Base-by-base conservation (phyloP, 2,329 filamentous ascomycete genomes). In the Clarireedia hainanense region DNA sequence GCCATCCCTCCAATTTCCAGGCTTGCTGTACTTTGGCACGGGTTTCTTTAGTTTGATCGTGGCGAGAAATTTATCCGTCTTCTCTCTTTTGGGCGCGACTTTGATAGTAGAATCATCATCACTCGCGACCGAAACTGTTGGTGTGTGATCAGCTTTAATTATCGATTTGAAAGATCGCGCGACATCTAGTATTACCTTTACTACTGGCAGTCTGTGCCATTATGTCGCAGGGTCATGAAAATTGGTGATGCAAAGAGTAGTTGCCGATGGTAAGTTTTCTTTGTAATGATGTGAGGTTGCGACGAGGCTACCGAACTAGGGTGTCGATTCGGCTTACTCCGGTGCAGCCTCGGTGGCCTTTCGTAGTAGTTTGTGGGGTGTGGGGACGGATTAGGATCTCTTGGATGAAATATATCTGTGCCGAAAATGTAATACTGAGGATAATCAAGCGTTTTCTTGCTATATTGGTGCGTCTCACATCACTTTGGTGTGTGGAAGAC, bases 1-100 rank as follows among this genome's bases (percentile, higher is more conserved):
- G n/a, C 79, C 80, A 63, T 88, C 85, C 63, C 80, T 81, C 85
- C 86, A 89, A 65, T 86, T 88, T 24, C 86, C 86, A 4, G 84
- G 80, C 63, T 85, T 84, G 55, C 73, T 80, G 55, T 83, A 76
- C 68, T 84, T 87, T 0, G 83, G 81, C 0, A 76, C 71, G 1
- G 76, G 70, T 63, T 81, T 86, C 71, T 84, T 88, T 23, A 89
- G 68, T 64, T 84, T 86, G 53, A 86, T 76, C 5, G 72, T 70
- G 39, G 76, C 79, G 46, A 74, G 76, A 3, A 70, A 58, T 57
- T 78, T 78, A 63, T 67, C 68, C 62, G 24, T 27, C 17, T 59
- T 58, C 69, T 72, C 56, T 58, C 62, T 65, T 51, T 81, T 84
- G 3, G 80, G 79, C 55, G 80, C 77, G 62, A 83, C 81, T 69